Percentiles rank a stretch among this genome's conserved stretches.
Conservation (phyloP, 1,284 basidiomycete species). For the Boletus sp. region DNA sequence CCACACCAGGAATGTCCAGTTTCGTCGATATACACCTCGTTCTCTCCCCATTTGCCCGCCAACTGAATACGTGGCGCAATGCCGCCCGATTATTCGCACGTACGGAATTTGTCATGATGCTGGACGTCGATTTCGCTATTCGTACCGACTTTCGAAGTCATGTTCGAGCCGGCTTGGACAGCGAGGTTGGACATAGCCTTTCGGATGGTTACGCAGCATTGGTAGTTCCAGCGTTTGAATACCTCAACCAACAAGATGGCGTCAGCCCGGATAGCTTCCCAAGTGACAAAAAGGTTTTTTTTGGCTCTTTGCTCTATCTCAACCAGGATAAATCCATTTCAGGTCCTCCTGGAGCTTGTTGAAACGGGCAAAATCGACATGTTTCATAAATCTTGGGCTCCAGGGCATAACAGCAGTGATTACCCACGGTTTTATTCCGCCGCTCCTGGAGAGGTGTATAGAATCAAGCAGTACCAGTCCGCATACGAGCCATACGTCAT, state of each 20-base stretch:
- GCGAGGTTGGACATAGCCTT: slow-evolving; percentile 38
- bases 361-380: slow-evolving; percentile 56
- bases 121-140: slow-evolving; percentile 82
- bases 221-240: slow-evolving; percentile 81
- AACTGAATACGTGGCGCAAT: slow-evolving; percentile 88
- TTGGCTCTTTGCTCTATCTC: background rate
- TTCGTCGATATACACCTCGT: slow-evolving; percentile 88
- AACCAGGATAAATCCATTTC: slow-evolving; percentile 1
- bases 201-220: slow-evolving; percentile 60
- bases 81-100: slow-evolving; percentile 76
- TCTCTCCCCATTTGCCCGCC: slow-evolving; percentile 75
- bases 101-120: slow-evolving; percentile 82
- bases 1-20: slow-evolving; percentile 57
- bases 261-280: slow-evolving; percentile 60
- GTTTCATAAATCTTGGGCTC: slow-evolving; percentile 75
- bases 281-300: slow-evolving; percentile 54
- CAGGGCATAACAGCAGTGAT: slow-evolving; percentile 78
- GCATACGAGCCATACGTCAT: slow-evolving; percentile 85
- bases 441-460: slow-evolving; percentile 66
- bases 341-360: slow-evolving; percentile 60
- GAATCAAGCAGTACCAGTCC: slow-evolving; percentile 70
- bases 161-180: slow-evolving; percentile 35
- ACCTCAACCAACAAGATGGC: slow-evolving; percentile 59
- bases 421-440: slow-evolving; percentile 68
- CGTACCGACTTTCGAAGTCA: slow-evolving; percentile 74